Evolutionary conservation across 2,329 filamentous ascomycete species (phyloP).

Genomic region (Penicillium sp.): DNA sequence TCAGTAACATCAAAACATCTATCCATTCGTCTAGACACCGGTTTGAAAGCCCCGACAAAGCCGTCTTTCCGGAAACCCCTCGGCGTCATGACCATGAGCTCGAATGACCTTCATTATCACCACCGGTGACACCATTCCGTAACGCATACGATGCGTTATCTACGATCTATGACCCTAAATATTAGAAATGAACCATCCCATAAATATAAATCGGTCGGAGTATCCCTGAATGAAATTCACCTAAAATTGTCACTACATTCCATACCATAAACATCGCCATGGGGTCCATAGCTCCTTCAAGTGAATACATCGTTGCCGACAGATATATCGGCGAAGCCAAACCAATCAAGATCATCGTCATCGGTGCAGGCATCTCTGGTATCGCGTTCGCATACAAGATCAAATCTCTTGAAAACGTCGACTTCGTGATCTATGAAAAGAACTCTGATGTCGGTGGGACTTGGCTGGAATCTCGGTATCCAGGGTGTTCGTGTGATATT

Average conservation of each 20-base stretch:
- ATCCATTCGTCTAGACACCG: not conserved
- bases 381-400: not conserved
- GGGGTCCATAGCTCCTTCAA: not conserved
- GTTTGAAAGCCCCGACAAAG: not conserved
- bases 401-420: not conserved
- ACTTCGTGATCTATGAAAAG: constrained; percentile 6
- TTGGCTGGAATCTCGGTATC: constrained; percentile 8
- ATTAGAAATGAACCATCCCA: not conserved
- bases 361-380: not conserved
- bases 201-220: not conserved
- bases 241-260: not conserved
- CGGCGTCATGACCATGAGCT: not conserved
- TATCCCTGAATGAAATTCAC: not conserved
- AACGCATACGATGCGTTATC: not conserved
- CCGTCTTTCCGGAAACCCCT: not conserved
- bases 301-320: not conserved
- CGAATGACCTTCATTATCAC: not conserved
- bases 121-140: not conserved
- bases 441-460: constrained; percentile 6
- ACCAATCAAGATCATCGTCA: not conserved
- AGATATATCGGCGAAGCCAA: not conserved
- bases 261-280: not conserved
- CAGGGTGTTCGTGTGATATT: not conserved
- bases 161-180: not conserved
- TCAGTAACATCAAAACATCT: too few species aligned